A percentile compares a stretch with the other conserved stretches of the same genome.
These are phyloP conservation scores for Xylariales sp. DNA, from an alignment of 2,329 filamentous ascomycete species.

Conservation along the genomic window DNA sequence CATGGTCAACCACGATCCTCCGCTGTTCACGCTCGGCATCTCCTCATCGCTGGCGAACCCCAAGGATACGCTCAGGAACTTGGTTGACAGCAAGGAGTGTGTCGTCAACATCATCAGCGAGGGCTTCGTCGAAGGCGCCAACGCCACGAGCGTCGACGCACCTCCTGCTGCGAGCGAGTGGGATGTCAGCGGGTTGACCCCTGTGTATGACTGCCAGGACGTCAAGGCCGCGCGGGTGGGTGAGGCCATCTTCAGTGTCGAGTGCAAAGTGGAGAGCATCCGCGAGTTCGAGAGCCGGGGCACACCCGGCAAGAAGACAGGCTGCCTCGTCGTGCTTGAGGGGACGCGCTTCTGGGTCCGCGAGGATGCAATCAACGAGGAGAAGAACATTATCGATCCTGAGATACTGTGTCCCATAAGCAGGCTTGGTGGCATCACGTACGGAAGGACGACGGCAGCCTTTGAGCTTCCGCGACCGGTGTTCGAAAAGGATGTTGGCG, in stretches of 20 bases:
- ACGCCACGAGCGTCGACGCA: conserved; percentile 72
- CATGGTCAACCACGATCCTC: conserved; percentile 80
- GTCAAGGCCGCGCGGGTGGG: conserved; percentile 60
- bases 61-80: conserved; percentile 77
- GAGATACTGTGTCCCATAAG: conserved; percentile 71
- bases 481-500: conserved; percentile 45
- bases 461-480: conserved; percentile 66
- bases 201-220: conserved; percentile 55
- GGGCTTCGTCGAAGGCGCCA: conserved; percentile 82
- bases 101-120: conserved; percentile 86
- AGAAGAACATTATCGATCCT: conserved; percentile 69
- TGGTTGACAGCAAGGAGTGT: conserved; percentile 69
- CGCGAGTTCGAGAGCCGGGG: conserved; percentile 73
- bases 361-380: conserved; percentile 81
- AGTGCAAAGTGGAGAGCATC: conserved; percentile 71
- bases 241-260: conserved; percentile 79
- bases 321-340: conserved; percentile 73
- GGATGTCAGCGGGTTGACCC: conserved; percentile 71
- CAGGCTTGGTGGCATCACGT: conserved; percentile 82
- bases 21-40: conserved; percentile 66
- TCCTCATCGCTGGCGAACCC: conserved; percentile 40
- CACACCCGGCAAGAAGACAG: conserved; percentile 68
- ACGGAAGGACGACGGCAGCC: conserved; percentile 64
- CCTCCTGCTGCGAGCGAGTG: conserved; percentile 77
- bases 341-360: conserved; percentile 84